Percentiles rank a stretch among this genome's conserved stretches.
Conservation (phyloP, 768 basidiomycete genomes). For the Gautieria morchelliformis region DNA sequence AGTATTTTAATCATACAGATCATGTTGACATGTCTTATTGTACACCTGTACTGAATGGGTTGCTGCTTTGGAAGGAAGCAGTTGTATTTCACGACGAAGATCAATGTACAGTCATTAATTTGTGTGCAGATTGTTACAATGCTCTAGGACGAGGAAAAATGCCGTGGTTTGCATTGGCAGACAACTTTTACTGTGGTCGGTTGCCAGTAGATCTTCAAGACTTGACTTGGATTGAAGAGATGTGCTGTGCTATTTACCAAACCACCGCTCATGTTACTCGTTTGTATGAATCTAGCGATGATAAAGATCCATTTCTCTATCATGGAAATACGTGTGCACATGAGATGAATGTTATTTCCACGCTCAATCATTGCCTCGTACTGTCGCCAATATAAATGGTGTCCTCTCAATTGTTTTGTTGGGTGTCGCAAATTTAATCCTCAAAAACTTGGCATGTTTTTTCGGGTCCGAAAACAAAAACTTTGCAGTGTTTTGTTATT, state of each 20-base stretch:
- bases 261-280: conserved; percentile 20
- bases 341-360: conserved; percentile 24
- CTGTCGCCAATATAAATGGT: conserved; percentile 18
- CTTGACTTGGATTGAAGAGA: conserved; percentile 23
- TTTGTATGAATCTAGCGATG: conserved; percentile 18
- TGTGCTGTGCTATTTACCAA: conserved; percentile 19
- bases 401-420: conserved; percentile 20
- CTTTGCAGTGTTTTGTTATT: conserved; percentile 25
- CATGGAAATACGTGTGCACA: conserved; percentile 27
- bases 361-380: conserved; percentile 19
- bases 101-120: no score
- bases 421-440: conserved; percentile 16
- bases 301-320: conserved; percentile 16
- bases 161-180: conserved; percentile 11
- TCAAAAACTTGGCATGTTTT: conserved; percentile 13
- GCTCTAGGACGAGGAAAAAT: no score
- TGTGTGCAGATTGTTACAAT: no score
- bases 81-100: no score
- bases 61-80: no score
- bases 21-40: no score
- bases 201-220: conserved; percentile 16
- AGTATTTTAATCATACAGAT: no score
- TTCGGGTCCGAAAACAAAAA: conserved; percentile 22
- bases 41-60: no score
- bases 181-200: conserved; percentile 16